phyloP scores from a whole-genome alignment of 202 grass and related monocot species.

The Brachypodium distachyon region DNA sequence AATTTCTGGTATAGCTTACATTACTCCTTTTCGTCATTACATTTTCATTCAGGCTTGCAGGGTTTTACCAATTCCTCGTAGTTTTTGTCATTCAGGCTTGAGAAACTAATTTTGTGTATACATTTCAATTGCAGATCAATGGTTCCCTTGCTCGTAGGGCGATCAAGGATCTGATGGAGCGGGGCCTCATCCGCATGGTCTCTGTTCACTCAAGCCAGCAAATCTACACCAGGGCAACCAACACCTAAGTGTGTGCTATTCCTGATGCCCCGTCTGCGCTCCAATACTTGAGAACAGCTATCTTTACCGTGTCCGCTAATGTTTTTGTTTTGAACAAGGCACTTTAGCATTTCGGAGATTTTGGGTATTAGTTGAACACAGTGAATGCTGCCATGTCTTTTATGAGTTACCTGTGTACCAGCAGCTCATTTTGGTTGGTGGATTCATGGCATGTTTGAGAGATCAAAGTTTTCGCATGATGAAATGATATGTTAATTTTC shows the following conservation, averaged over 20 bases:
- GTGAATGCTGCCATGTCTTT: not conserved
- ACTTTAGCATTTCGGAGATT: constrained; percentile 9
- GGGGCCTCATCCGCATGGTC: constrained; percentile 70
- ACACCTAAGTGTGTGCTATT: constrained; percentile 34
- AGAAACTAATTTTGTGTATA: not conserved
- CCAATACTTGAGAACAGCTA: constrained; percentile 1
- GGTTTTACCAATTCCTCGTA: no score
- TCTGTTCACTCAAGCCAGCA: constrained; percentile 65
- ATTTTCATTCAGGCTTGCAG: no score
- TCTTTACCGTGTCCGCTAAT: constrained; percentile 2
- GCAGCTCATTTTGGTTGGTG: not conserved
- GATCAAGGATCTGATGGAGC: constrained; percentile 67
- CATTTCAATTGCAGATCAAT: constrained; percentile 39
- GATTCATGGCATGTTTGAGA: not conserved
- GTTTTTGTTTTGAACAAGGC: not conserved
- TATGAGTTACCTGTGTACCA: not conserved
- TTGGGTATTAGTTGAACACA: not conserved
- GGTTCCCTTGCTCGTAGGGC: constrained; percentile 67
- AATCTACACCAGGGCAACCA: constrained; percentile 81
- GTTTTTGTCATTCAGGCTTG: no score
- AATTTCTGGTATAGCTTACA: no score
- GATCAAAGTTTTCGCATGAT: not conserved
- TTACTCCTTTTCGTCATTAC: no score
- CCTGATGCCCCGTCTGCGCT: not conserved
- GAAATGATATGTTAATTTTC: no score